Evolutionary conservation across 2,329 filamentous ascomycete genomes (phyloP).

Genomic region (Huntiella decipiens): DNA sequence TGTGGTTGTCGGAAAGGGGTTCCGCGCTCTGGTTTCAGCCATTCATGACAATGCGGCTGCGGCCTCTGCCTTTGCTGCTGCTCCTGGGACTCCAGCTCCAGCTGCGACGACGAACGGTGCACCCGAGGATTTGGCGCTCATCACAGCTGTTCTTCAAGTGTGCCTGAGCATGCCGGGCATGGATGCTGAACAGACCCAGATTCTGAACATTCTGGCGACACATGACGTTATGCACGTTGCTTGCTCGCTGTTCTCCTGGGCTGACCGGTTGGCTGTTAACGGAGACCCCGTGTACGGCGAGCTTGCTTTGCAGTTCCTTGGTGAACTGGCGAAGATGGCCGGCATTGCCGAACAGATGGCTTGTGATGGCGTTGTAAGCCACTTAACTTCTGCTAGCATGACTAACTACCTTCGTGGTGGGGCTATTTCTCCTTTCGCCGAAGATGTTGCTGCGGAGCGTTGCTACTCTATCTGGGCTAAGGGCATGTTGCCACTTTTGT

Average conservation of each 20-base stretch:
- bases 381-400: conserved; percentile 61
- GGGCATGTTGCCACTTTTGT: conserved; percentile 67
- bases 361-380: conserved; percentile 63
- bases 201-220: conserved; percentile 49
- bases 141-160: conserved; percentile 76
- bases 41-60: conserved; percentile 51
- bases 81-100: background rate
- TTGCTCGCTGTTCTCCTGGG: conserved; percentile 80
- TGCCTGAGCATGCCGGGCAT: conserved; percentile 62
- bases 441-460: conserved; percentile 45
- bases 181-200: conserved; percentile 49
- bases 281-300: conserved; percentile 86
- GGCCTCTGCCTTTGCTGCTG: background rate
- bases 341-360: conserved; percentile 76
- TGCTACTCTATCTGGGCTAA: conserved; percentile 82
- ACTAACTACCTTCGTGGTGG: conserved; percentile 55
- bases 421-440: conserved; percentile 60
- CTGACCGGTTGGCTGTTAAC: conserved; percentile 58
- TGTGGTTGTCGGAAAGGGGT: conserved; percentile 59
- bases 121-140: conserved; percentile 66
- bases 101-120: conserved; percentile 17
- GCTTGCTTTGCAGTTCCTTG: conserved; percentile 70
- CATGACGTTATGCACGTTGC: conserved; percentile 65
- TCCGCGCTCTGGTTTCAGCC: conserved; percentile 60
- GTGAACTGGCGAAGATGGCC: conserved; percentile 69